These are phyloP conservation scores for Zalaria sp. DNA, from an alignment of 2,329 filamentous ascomycete genomes.

Conservation along the genomic window DNA sequence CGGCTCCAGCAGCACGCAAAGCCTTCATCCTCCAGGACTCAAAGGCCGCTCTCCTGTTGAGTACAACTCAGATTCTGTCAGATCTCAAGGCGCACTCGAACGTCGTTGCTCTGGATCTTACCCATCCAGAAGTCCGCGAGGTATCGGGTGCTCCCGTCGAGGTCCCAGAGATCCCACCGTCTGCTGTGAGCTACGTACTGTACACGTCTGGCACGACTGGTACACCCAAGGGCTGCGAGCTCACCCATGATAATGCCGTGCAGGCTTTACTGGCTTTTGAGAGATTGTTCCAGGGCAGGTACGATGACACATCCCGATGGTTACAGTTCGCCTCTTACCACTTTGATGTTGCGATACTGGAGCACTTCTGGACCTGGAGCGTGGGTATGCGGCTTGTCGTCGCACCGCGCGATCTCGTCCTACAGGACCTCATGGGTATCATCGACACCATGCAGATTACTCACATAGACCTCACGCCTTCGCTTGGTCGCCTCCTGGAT, in stretches of 20 bases:
- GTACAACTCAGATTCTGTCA: slow-evolving; percentile 12
- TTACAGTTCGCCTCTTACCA: slow-evolving; percentile 90
- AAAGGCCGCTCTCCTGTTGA: slow-evolving; percentile 47
- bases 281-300: slow-evolving; percentile 59
- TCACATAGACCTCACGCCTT: slow-evolving; percentile 84
- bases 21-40: slow-evolving; percentile 69
- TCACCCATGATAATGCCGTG: slow-evolving; percentile 78
- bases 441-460: slow-evolving; percentile 65
- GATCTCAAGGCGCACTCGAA: slow-evolving; percentile 2
- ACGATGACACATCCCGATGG: slow-evolving; percentile 62
- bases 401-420: slow-evolving; percentile 68
- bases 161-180: slow-evolving; percentile 24
- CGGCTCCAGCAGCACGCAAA: slow-evolving; percentile 58
- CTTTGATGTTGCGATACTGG: slow-evolving; percentile 84
- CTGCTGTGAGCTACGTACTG: slow-evolving; percentile 63
- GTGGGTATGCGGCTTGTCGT: slow-evolving; percentile 75
- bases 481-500: slow-evolving; percentile 62
- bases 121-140: slow-evolving; percentile 17
- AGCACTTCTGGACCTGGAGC: slow-evolving; percentile 94
- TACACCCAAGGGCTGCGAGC: slow-evolving; percentile 73
- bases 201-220: slow-evolving; percentile 84
- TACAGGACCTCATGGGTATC: slow-evolving; percentile 64
- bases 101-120: slow-evolving; percentile 31
- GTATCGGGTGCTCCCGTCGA: slow-evolving; percentile 19
- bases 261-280: slow-evolving; percentile 85